Evolutionary conservation across 345 rosid species (phyloP).

Genomic region (Eucalyptus curtisii): DNA sequence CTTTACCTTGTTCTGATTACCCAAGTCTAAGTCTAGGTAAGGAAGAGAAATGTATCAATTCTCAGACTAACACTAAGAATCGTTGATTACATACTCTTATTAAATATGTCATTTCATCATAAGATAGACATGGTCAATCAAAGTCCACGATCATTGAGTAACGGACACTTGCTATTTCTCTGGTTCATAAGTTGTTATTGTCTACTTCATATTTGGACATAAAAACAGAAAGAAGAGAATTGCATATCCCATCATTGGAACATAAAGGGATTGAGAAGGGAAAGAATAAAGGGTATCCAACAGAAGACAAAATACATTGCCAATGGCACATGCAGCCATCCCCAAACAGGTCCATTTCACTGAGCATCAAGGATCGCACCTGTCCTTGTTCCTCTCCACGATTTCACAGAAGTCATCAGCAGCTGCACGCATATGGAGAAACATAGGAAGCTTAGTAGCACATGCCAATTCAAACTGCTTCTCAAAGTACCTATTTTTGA

Average conservation of each 20-base stretch:
- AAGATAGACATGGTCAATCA: not conserved
- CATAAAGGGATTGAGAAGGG: not conserved
- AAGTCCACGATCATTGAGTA: not conserved
- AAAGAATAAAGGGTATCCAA: not conserved
- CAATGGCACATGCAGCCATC: not conserved
- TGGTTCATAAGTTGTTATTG: not conserved
- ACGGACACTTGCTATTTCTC: not conserved
- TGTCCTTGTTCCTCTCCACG: conserved; percentile 50
- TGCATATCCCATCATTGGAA: not conserved
- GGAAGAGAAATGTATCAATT: not conserved
- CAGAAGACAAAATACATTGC: not conserved
- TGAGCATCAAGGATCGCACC: conserved; percentile 20
- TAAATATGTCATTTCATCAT: not conserved
- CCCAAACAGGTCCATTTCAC: not conserved
- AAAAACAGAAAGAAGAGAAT: not conserved
- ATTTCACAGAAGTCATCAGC: conserved; percentile 82
- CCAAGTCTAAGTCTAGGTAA: not conserved
- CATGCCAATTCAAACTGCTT: conserved; percentile 92
- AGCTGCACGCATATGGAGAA: conserved; percentile 96
- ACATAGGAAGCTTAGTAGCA: conserved; percentile 90
- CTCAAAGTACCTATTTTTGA: conserved; percentile 62
- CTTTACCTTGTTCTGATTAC: not conserved
- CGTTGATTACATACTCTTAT: not conserved
- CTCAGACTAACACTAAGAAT: not conserved
- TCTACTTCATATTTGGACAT: not conserved